Evolutionary conservation across 139 green algal genomes (phyloP).

Genomic region (Trebouxia sp.): DNA sequence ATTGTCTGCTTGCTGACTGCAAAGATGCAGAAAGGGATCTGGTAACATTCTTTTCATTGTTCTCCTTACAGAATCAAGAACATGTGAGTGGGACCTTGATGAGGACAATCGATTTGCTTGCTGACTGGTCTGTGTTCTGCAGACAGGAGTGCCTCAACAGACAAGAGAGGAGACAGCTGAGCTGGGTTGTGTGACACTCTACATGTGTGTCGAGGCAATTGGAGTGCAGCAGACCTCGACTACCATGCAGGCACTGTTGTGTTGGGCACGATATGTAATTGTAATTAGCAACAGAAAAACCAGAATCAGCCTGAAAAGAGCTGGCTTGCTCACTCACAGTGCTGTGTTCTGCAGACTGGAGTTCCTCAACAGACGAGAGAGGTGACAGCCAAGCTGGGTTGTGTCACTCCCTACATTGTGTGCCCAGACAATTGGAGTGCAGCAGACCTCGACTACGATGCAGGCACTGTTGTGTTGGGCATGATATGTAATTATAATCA

Average conservation of each 20-base stretch:
- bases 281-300: too few species aligned
- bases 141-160: constrained; percentile 31
- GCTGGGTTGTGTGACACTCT: constrained; percentile 86
- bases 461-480: constrained; percentile 51
- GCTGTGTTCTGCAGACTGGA: constrained; percentile 31
- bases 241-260: constrained; percentile 71
- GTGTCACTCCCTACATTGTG: constrained; percentile 87
- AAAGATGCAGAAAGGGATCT: too few species aligned
- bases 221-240: constrained; percentile 66
- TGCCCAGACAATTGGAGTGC: constrained; percentile 65
- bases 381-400: constrained; percentile 81
- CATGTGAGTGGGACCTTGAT: too few species aligned
- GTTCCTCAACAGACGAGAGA: constrained; percentile 42
- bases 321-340: too few species aligned
- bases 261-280: constrained; percentile 54
- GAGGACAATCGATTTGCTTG: too few species aligned
- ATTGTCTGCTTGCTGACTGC: too few species aligned
- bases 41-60: too few species aligned
- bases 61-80: too few species aligned
- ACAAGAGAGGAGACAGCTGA: constrained; percentile 69
- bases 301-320: too few species aligned
- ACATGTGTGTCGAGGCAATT: constrained; percentile 76
- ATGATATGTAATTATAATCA: not conserved
- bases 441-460: constrained; percentile 74
- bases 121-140: too few species aligned